Percentiles rank a stretch among this genome's conserved stretches.
These are phyloP conservation scores for Termitomyces sp. DNA, from an alignment of 768 basidiomycete species.

Conservation along the genomic window DNA sequence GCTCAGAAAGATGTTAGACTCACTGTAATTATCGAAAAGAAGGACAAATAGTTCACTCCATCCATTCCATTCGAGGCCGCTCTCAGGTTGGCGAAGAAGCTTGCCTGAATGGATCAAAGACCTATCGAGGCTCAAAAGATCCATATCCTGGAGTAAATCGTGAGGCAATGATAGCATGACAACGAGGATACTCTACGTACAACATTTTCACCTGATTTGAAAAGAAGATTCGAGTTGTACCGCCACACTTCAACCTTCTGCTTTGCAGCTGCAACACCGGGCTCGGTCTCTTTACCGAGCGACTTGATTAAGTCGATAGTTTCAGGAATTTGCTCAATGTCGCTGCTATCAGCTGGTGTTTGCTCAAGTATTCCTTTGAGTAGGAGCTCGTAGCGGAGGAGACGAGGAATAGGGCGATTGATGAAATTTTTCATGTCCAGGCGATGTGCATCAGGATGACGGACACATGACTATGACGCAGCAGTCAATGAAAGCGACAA, in stretches of 20 bases:
- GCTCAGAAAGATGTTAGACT: slow-evolving; percentile 21
- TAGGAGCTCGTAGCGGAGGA: slow-evolving; percentile 85
- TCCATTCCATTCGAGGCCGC: slow-evolving; percentile 82
- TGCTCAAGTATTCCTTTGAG: slow-evolving; percentile 78
- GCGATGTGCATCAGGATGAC: slow-evolving; percentile 74
- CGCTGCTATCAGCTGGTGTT: slow-evolving; percentile 73
- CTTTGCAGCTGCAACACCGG: slow-evolving; percentile 81
- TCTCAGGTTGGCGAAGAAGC: slow-evolving; percentile 83
- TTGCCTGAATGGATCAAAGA: slow-evolving; percentile 83
- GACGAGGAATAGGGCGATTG: slow-evolving; percentile 85
- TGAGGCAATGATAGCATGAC: neutral
- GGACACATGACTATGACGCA: slow-evolving; percentile 37
- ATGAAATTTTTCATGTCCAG: slow-evolving; percentile 94
- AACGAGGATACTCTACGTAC: slow-evolving; percentile 27
- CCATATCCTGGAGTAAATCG: slow-evolving; percentile 65
- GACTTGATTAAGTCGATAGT: slow-evolving; percentile 85
- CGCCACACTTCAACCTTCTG: slow-evolving; percentile 89
- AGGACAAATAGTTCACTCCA: slow-evolving; percentile 91
- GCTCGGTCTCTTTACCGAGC: slow-evolving; percentile 84
- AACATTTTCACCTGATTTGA: slow-evolving; percentile 75
- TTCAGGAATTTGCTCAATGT: slow-evolving; percentile 76
- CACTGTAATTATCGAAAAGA: slow-evolving; percentile 93
- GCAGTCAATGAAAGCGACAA: slow-evolving; percentile 17
- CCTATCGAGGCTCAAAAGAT: slow-evolving; percentile 78
- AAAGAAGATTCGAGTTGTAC: slow-evolving; percentile 74